Evolutionary conservation across 495 filamentous ascomycete species (phyloP), one percentile per base, ranked within the genome.

Genomic region (Parathielavia appendiculata): DNA sequence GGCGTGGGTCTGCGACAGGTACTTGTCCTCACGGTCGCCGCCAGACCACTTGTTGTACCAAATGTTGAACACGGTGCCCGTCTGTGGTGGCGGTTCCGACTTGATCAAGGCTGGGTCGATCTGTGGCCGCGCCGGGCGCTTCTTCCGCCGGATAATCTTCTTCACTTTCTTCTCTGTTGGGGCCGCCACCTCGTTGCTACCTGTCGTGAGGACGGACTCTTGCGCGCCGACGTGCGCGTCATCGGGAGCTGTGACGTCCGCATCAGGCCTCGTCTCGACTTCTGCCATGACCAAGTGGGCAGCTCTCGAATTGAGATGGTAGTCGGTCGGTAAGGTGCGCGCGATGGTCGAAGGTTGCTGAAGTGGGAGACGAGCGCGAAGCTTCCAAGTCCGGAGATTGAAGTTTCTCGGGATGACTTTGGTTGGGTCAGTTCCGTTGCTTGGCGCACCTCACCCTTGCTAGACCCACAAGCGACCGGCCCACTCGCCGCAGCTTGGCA

Each of bases 41-140:
- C 92, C 93, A 7, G 83, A 84, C 91, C 91, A 96, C 71, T 95
- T 96, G 74, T 93, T 95, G 70, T 95, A 92, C 66, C 67, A 71
- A 39, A 71, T 67, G 59, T 96, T 97, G 79, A 92, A 98, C 51
- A 89, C 86, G 0, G 88, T 92, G 41, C 93, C 93, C 0, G 92
- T 96, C 63, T 96, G 92, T 4, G 88, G 86, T 1, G 92, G 89
- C 1, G 86, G 86, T 59, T 95, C 88, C 49, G 84, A 84, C 51
- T 79, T 79, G 68, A 95, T 79, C n/a, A 84, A 83, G 9, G 85
- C 80, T 1, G 92, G 84, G 65, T 98, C 95, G 59, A 96, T 85
- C 73, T 97, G 83, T 1, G 79, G 76, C 40, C 83, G 77, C 44
- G 87, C 88, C 1, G 88, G 83, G 14, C 86, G 78, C 69, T 85